phyloP scores from a whole-genome alignment of 805 yeast species.

The Kluyveromyces aestuarii region DNA sequence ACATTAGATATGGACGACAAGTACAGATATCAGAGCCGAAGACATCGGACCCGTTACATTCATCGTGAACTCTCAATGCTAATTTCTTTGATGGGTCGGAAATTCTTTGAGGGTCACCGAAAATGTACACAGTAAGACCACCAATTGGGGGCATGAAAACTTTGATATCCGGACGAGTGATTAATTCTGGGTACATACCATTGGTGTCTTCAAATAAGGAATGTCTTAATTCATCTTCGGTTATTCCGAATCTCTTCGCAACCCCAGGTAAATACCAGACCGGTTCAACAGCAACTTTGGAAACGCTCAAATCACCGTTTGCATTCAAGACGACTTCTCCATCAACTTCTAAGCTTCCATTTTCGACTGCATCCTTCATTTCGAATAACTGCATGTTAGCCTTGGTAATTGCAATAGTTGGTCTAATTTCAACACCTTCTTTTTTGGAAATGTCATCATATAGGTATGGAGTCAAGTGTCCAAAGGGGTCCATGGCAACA shows the following conservation, averaged over 20 bases:
- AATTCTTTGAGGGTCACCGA: slow-evolving; percentile 49
- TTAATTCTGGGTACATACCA: slow-evolving; percentile 61
- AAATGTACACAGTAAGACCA: slow-evolving; percentile 56
- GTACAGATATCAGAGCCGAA: slow-evolving; percentile 63
- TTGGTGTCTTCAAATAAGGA: slow-evolving; percentile 61
- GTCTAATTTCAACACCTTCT: slow-evolving; percentile 48
- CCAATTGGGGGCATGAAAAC: slow-evolving; percentile 64
- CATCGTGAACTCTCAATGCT: slow-evolving; percentile 58
- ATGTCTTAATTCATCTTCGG: slow-evolving; percentile 47
- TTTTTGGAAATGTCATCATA: slow-evolving; percentile 35
- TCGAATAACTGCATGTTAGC: slow-evolving; percentile 56
- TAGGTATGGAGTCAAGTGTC: slow-evolving; percentile 56
- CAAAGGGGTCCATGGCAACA: slow-evolving; percentile 59
- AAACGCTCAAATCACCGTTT: slow-evolving; percentile 51
- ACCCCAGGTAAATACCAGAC: slow-evolving; percentile 67
- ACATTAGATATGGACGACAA: slow-evolving; percentile 58
- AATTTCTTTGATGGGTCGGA: slow-evolving; percentile 42
- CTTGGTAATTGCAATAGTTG: slow-evolving; percentile 58
- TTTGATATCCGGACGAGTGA: slow-evolving; percentile 60
- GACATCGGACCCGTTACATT: slow-evolving; percentile 64
- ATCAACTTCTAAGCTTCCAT: slow-evolving; percentile 47
- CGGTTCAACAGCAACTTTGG: slow-evolving; percentile 61
- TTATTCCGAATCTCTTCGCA: slow-evolving; percentile 50
- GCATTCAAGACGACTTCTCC: slow-evolving; percentile 51
- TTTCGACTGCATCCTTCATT: slow-evolving; percentile 44